These are phyloP conservation scores for Magnusiomyces tetraspermus DNA, from an alignment of 1,139 yeast species.

Conservation along the genomic window DNA sequence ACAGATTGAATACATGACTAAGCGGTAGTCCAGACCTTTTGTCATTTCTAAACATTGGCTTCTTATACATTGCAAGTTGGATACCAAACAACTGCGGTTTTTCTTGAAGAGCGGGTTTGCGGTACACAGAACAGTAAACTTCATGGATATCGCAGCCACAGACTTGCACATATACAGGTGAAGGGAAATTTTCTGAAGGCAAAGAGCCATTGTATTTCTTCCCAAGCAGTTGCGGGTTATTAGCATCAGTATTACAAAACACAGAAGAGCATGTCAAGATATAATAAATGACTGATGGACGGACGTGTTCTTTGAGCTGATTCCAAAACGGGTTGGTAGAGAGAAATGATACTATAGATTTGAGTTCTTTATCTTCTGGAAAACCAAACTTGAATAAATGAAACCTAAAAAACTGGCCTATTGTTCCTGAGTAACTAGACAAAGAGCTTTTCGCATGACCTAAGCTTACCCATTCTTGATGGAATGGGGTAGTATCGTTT, in stretches of 20 bases:
- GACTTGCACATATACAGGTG: neutral
- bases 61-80: neutral
- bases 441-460: neutral
- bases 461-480: neutral
- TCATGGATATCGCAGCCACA: neutral
- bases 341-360: neutral
- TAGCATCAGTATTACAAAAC: neutral
- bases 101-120: neutral
- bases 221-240: neutral
- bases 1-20: neutral
- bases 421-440: neutral
- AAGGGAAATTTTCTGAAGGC: neutral
- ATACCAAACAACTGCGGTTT: neutral
- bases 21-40: neutral
- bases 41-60: neutral
- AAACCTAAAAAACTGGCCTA: neutral
- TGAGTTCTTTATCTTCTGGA: neutral
- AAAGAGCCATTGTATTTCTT: neutral
- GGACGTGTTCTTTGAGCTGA: neutral
- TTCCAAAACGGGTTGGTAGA: neutral
- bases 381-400: neutral
- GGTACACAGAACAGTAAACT: neutral
- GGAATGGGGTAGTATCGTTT: neutral
- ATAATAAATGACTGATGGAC: neutral
- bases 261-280: neutral